These are phyloP conservation scores for Panicum miliaceum DNA, from an alignment of 176 grass and related monocot species.

Conservation along the genomic window DNA sequence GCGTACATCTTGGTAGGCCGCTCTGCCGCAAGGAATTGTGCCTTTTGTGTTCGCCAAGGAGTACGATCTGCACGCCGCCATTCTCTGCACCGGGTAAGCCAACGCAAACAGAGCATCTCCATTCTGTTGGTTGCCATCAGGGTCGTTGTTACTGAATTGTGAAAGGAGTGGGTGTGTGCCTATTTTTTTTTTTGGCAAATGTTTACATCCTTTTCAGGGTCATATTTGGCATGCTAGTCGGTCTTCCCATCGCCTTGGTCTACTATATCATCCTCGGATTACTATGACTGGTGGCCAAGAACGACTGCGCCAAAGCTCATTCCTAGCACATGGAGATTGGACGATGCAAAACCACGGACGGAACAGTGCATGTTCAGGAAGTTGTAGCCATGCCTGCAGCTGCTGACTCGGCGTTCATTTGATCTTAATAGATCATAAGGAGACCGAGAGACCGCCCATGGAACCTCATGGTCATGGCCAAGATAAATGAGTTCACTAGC, in stretches of 20 bases:
- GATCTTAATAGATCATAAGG: neutral
- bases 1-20: conserved; percentile 50
- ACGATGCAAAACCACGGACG: neutral
- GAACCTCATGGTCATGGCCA: neutral
- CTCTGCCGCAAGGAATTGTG: conserved; percentile 88
- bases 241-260: conserved; percentile 73
- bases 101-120: neutral
- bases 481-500: neutral
- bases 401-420: neutral
- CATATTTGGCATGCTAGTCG: conserved; percentile 93
- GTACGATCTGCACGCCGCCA: conserved; percentile 78
- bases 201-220: conserved; percentile 54
- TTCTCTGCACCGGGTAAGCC: conserved; percentile 72
- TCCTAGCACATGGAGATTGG: neutral
- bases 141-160: neutral
- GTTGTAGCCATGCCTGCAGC: neutral
- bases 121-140: neutral
- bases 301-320: neutral
- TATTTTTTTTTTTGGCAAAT: neutral
- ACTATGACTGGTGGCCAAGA: conserved; percentile 33
- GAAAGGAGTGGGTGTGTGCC: neutral
- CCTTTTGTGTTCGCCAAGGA: conserved; percentile 96
- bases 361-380: neutral
- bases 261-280: conserved; percentile 85
- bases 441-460: neutral